Evolutionary conservation across 768 basidiomycete species (phyloP), one percentile per base, ranked within the genome.

Genomic region (Coprinellus micaceus): DNA sequence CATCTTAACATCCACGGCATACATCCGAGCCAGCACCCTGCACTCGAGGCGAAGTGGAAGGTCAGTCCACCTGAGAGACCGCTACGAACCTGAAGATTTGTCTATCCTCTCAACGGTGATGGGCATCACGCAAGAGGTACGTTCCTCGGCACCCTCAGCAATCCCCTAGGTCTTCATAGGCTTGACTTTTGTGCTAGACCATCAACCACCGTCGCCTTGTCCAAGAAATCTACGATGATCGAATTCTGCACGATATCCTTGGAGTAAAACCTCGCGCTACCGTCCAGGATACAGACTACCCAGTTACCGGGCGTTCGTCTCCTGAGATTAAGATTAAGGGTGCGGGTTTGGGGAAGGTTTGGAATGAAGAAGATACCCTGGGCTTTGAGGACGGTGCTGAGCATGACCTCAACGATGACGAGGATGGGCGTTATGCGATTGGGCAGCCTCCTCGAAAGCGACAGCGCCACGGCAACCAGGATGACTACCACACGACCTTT

Each of bases 91-190:
- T 2, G 82, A 85, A 39, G 86, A 89, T 48, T 72, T 88, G 79
- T 92, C 89, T 64, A 87, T 96, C 52, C 67, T 97, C 43, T 82
- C 85, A 2, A 86, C 80, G 29, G 81, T 97, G 28, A 79, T 96
- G 75, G 87, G 89, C 10, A 81, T 96, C 5, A 89, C 91, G 2
- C 85, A 88, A 66, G 89, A 94, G 81, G 93, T 90, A 58, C 61
- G 53, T 49, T 56, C 17, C 26, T 15, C 24, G 24, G 3, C 33
- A 6, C 33, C 33, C 33, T 33, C 33, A n/a, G n/a, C 21, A 17
- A 52, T 51, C 26, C 22, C 12, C 24, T 15, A 11, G 2, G 26
- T 28, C 19, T 26, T 10, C 17, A 44, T n/a, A 13, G 11, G 48
- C 49, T 24, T 19, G 45, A 25, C 1, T 28, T 9, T 53, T 30